Conservation (phyloP, 805 yeast species). For the Wickerhamiella lipophila region DNA sequence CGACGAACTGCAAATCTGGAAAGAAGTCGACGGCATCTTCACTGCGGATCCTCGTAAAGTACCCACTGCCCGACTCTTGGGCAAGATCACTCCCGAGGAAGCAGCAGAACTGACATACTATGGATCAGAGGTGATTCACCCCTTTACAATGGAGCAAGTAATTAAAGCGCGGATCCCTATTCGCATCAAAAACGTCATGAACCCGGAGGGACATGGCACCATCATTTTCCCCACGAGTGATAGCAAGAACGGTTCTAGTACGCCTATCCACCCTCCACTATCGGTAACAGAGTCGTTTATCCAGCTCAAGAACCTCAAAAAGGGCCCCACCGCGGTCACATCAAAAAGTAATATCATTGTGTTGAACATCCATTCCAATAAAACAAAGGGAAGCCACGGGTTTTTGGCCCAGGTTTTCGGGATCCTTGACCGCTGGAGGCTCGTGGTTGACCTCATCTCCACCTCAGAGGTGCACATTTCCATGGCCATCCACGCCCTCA, state of each 20-base stretch:
- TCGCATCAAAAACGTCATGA: slow-evolving; percentile 89
- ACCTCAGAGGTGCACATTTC: slow-evolving; percentile 97
- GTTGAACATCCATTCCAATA: slow-evolving; percentile 84
- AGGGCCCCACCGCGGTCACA: slow-evolving; percentile 81
- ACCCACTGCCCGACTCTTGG: slow-evolving; percentile 69
- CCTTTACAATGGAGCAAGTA: slow-evolving; percentile 98
- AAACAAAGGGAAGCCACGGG: slow-evolving; percentile 85
- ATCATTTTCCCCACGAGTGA: slow-evolving; percentile 85
- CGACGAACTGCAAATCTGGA: slow-evolving; percentile 95
- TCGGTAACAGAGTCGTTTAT: slow-evolving; percentile 34
- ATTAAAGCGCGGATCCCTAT: slow-evolving; percentile 92
- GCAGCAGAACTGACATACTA: slow-evolving; percentile 97
- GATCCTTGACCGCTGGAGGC: slow-evolving; percentile 64
- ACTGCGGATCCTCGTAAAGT: slow-evolving; percentile 98
- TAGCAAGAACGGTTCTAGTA: slow-evolving; percentile 71
- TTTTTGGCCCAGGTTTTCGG: slow-evolving; percentile 84
- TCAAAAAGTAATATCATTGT: slow-evolving; percentile 88
- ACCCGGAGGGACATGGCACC: slow-evolving; percentile 88
- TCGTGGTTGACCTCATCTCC: slow-evolving; percentile 90
- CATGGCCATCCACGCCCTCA: slow-evolving; percentile 73
- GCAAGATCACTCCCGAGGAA: slow-evolving; percentile 92
- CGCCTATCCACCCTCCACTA: slow-evolving; percentile 93
- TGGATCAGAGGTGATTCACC: slow-evolving; percentile 96
- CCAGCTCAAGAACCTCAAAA: slow-evolving; percentile 35
- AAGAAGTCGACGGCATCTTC: slow-evolving; percentile 97